Base-by-base conservation (phyloP, 805 yeast genomes). In the Pichia exigua region DNA sequence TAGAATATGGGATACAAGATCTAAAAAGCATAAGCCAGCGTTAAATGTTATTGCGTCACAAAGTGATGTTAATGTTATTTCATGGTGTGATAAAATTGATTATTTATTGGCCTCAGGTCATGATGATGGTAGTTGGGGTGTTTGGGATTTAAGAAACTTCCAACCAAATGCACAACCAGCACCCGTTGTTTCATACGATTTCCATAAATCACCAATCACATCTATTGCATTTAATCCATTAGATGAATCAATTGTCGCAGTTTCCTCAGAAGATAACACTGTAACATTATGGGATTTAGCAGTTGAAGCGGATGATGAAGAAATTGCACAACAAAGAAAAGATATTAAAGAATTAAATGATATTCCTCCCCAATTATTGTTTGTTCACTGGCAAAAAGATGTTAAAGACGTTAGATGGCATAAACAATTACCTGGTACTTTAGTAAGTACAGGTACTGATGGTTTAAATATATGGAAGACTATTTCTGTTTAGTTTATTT, bases 401-500 rank as follows among this genome's bases (percentile, higher is more conserved):
- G 97, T 92, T 50, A 94, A 94, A 73, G 99, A 94, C 67, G 97
- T 92, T 46, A 87, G 95, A 71, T 94, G 99, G 99, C 97, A 92
- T 70, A 82, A 75, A 63, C 98, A 94, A 73, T 87, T 94, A 51
- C 99, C 99, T 3, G 99, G 99, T 46, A 84, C 95, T 59, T 77
- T 94, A 64, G 89, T 90, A 18, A 83, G 95, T 61, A 92, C 98
- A 2, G 99, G 99, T 58, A 84, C 92, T 39, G 97, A 92, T 63
- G 99, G 99, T 41, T 75, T 94, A 66, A 87, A 87, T 63, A 73
- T 92, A 42, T 94, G 97, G 97, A 94, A 94, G 74, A 92, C 97
- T 20, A 94, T 94, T 63, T 86, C 96, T 66, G 96, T 92, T 42
- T 91, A 75, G 61, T 27, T 20, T 18, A n/a, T 26, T 30, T 12